Evolutionary conservation across 73 alveolate species (phyloP).

Genomic region (Paramecium biaurelia): DNA sequence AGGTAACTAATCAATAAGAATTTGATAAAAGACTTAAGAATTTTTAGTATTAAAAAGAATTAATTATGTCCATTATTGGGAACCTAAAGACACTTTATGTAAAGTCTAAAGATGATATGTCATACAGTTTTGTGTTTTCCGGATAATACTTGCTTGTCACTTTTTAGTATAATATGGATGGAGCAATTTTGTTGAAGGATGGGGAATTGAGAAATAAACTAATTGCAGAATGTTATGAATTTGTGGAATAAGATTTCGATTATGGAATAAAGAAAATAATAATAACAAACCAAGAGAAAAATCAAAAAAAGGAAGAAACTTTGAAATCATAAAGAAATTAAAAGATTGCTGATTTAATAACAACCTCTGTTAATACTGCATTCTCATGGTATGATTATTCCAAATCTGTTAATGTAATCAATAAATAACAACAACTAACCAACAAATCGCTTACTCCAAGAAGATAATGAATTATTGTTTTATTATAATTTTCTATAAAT

Average conservation of each 20-base stretch:
- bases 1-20: not conserved
- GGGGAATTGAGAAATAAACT: not conserved
- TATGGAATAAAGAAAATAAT: not conserved
- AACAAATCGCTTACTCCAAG: not conserved
- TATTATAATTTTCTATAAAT: not conserved
- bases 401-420: not conserved
- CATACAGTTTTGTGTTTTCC: not conserved
- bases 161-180: not conserved
- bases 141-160: not conserved
- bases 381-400: not conserved
- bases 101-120: not conserved
- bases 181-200: not conserved
- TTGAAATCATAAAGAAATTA: not conserved
- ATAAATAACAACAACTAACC: not conserved
- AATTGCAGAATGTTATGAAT: not conserved
- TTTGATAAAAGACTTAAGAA: not conserved
- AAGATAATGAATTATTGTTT: not conserved
- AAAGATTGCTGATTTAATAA: not conserved
- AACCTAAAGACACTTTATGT: not conserved
- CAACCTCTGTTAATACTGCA: not conserved
- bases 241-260: not conserved
- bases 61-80: not conserved
- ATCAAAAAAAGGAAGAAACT: not conserved
- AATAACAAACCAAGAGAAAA: not conserved
- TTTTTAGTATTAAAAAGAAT: not conserved